Conservation (phyloP, 768 basidiomycete genomes). For the Lactarius evosmus region DNA sequence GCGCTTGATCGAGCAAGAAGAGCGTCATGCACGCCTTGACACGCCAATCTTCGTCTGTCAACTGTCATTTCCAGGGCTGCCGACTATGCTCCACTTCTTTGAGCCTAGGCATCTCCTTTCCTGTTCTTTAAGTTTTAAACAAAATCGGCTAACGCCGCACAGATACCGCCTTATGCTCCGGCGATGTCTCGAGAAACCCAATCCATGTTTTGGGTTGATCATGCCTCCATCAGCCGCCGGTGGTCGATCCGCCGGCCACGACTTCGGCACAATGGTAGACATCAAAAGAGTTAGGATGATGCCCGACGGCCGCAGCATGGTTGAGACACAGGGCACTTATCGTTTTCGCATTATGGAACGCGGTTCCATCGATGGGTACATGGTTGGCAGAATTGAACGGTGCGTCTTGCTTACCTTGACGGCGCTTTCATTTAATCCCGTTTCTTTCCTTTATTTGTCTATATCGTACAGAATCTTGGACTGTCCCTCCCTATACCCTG, state of each 20-base stretch:
- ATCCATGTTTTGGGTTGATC: slow-evolving; percentile 91
- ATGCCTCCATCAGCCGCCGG: slow-evolving; percentile 54
- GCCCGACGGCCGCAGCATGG: slow-evolving; percentile 85
- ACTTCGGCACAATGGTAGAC: slow-evolving; percentile 93
- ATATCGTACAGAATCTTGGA: slow-evolving; percentile 31
- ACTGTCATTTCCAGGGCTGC: slow-evolving; percentile 87
- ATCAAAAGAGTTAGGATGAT: slow-evolving; percentile 85
- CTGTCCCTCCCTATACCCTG: slow-evolving; percentile 21
- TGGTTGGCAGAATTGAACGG: slow-evolving; percentile 77
- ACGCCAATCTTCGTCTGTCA: slow-evolving; percentile 92
- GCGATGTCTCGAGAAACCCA: slow-evolving; percentile 76
- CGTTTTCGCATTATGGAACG: slow-evolving; percentile 87
- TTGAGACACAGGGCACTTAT: slow-evolving; percentile 66
- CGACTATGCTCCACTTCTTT: slow-evolving; percentile 87
- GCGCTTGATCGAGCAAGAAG: slow-evolving; percentile 65
- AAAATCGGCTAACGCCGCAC: slow-evolving; percentile 9
- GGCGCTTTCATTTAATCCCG: neutral
- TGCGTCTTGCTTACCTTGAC: slow-evolving; percentile 17
- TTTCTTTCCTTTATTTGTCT: too few species aligned
- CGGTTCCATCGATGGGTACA: slow-evolving; percentile 85
- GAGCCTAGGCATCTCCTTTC: slow-evolving; percentile 63
- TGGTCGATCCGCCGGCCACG: slow-evolving; percentile 37
- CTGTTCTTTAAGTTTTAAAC: neutral
- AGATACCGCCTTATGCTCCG: slow-evolving; percentile 95
- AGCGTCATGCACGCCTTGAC: slow-evolving; percentile 72